Evolutionary conservation across 2,329 filamentous ascomycete species (phyloP), one percentile per base, ranked within the genome.

Genomic region (Verticillium nubilum): DNA sequence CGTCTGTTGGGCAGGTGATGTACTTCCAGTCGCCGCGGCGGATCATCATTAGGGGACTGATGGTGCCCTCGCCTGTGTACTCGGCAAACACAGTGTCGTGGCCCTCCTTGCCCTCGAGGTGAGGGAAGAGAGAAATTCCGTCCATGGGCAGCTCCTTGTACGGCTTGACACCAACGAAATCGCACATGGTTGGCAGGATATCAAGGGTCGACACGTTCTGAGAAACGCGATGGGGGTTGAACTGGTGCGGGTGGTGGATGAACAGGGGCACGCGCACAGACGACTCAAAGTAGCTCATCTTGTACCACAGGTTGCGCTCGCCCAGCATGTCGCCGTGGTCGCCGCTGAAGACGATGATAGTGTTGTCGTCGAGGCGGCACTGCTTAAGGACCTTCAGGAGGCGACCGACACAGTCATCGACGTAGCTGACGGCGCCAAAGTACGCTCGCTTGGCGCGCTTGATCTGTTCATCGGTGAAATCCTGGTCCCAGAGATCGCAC

Each of bases 311-410:
- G 5, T 90, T 90, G 58, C 92, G 87, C 79, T 97, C 93, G 61
- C 93, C 93, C 7, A 97, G 84, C 93, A 97, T 97, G 74, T 97
- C 93, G 59, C 93, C 93, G 70, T 97, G 93, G 72, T 97, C 93
- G 52, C 93, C 92, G 60, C 89, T 93, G 76, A 97, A 97, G 65
- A 97, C 87, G 67, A 97, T 81, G 67, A 97, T 92, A 13, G 93
- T 97, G 74, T 97, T 86, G 33, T 96, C 86, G 61, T 88, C 88
- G 52, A 97, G 80, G 6, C 87, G 85, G 69, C 91, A 94, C 61
- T 92, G 83, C 72, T 92, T 89, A 19, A 97, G 79, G 0, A 91
- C 88, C 62, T 86, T 80, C 26, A 97, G 79, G 33, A 97, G 82
- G 70, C 89, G 89, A 60, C 93, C 93, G 65, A 97, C 88, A 75